These are phyloP conservation scores for Lipomyces lipofer DNA, from an alignment of 805 yeast genomes.

Conservation along the genomic window DNA sequence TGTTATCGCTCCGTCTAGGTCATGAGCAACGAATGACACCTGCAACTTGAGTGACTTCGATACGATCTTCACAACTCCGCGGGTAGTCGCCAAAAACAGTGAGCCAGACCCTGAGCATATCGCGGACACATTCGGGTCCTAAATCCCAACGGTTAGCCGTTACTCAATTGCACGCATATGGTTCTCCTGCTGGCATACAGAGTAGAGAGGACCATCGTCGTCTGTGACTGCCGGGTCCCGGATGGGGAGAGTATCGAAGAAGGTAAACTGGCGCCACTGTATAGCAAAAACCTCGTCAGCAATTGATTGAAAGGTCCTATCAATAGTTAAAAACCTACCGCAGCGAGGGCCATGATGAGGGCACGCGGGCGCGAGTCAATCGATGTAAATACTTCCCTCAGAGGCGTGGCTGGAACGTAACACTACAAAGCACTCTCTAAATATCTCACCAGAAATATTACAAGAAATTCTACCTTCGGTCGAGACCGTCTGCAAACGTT, in stretches of 20 bases:
- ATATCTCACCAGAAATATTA: no score
- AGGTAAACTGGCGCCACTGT: conserved; percentile 79
- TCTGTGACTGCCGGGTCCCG: conserved; percentile 71
- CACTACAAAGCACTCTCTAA: no score
- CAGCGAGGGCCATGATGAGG: conserved; percentile 10
- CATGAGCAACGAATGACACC: conserved; percentile 62
- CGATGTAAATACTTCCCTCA: not conserved
- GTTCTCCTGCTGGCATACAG: conserved; percentile 40
- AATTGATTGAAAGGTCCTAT: not conserved
- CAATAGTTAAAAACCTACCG: conserved; percentile 7
- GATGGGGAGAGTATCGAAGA: conserved; percentile 80
- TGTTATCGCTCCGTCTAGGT: conserved; percentile 62
- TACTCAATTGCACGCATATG: not conserved
- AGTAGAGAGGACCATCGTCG: conserved; percentile 63
- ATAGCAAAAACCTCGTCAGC: not conserved
- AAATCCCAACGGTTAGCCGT: not conserved
- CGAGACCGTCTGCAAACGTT: no score
- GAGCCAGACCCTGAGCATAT: conserved; percentile 57
- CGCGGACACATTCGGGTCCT: conserved; percentile 67
- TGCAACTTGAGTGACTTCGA: conserved; percentile 50
- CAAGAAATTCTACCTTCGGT: no score
- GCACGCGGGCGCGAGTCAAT: not conserved
- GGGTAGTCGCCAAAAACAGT: conserved; percentile 60
- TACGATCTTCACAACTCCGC: conserved; percentile 58
- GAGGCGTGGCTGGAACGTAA: no score